Base-by-base conservation (phyloP, 805 yeast genomes). In the Yamadazyma ubonensis region DNA sequence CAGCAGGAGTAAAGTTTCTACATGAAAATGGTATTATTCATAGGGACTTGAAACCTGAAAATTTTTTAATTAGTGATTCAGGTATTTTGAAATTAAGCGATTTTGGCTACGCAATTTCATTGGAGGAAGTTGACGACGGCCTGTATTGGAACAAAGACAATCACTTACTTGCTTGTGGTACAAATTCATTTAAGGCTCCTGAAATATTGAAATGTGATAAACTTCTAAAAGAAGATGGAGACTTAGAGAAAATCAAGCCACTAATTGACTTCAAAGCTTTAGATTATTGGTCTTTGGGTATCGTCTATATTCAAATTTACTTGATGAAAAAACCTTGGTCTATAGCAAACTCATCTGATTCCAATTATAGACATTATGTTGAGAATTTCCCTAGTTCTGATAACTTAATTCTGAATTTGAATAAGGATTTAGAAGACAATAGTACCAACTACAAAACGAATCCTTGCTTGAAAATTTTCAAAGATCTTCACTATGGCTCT, bases 41-140 rank as follows among this genome's bases (percentile, higher is more conserved):
- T 49, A 48, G 81, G 17, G 82, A 76, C 46, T 55, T 76, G 32
- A 76, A 76, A 48, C 81, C 81, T 2, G 81, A 76, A 43, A 77
- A 77, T 52, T 63, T 71, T 30, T 52, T 77, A 16, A 66, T 76
- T 30, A 78, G 70, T 48, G 52, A 50, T 7, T 48, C 57, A 10
- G 82, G 82, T 3, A 55, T 54, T 9, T 56, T 76, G 27, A 68
- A 71, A 36, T 59, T 75, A 31, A 58, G 68, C 16, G 82, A 77
- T 50, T 77, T 77, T 49, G 80, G 81, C 2, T 75, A 70, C 55
- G 69, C 76, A 10, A 39, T 74, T 10, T 63, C 71, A 46, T 49
- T 68, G 22, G 43, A 49, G 21, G 41, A 46, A 11, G 39, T 52
- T 3, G 42, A 48, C n/a, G 51, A 46, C 16, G 49, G 51, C 12